Conservation (phyloP, 805 yeast species). For the Metschnikowia rubicola region DNA sequence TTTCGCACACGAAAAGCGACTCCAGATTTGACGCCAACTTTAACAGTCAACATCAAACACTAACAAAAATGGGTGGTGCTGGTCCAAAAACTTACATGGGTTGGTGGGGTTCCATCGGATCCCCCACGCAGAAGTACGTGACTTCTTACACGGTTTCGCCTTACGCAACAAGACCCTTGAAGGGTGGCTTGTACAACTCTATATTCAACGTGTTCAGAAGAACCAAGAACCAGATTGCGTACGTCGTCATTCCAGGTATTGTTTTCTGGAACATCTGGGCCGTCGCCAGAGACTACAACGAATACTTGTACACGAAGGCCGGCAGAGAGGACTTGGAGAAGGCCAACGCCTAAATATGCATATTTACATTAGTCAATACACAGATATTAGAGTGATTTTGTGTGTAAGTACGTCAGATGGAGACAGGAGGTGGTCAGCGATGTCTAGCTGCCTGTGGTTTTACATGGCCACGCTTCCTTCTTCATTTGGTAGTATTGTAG, state of each 20-base stretch:
- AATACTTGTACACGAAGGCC: conserved; percentile 92
- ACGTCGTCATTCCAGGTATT: conserved; percentile 70
- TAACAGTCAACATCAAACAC: conserved; percentile 1
- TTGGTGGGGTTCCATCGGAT: conserved; percentile 91
- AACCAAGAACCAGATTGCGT: conserved; percentile 79
- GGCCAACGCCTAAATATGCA: conserved; percentile 39
- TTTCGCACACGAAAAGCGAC: conserved; percentile 12
- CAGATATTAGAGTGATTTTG: not conserved
- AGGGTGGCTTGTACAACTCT: conserved; percentile 80
- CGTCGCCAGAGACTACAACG: conserved; percentile 84
- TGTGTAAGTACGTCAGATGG: too few relatives aligned
- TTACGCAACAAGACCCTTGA: conserved; percentile 87
- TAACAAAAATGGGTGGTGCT: conserved; percentile 57
- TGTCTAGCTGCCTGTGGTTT: too few relatives aligned
- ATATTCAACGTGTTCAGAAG: conserved; percentile 94
- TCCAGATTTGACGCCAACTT: not conserved
- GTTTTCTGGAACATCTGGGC: conserved; percentile 86
- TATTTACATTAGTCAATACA: conserved; percentile 1
- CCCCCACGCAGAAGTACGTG: conserved; percentile 82
- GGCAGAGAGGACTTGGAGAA: conserved; percentile 92
- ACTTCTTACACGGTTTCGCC: conserved; percentile 91
- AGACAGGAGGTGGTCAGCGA: too few relatives aligned
- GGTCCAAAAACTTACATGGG: conserved; percentile 82
- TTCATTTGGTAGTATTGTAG: too few relatives aligned
- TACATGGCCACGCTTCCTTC: too few relatives aligned